Evolutionary conservation across 257 asterid genomes (phyloP).

Genomic region (Nicotiana obtusifolia): DNA sequence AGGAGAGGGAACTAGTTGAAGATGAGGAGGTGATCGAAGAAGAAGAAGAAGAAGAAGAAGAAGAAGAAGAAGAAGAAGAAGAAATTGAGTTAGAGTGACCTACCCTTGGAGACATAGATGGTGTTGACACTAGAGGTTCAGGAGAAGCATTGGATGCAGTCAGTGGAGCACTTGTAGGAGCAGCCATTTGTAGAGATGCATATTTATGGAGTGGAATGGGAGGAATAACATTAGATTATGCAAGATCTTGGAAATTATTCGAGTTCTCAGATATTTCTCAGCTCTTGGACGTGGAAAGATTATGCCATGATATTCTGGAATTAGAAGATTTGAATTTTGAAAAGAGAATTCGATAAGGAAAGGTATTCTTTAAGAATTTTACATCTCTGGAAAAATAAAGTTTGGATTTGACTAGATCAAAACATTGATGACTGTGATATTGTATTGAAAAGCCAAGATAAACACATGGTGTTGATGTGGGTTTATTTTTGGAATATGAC

Average conservation of each 20-base stretch:
- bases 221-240: not conserved
- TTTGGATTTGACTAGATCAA: not conserved
- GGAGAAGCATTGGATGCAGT: not conserved
- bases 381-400: not conserved
- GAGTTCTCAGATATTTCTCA: not conserved
- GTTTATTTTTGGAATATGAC: not conserved
- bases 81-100: not conserved
- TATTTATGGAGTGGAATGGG: not conserved
- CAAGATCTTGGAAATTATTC: too few relatives aligned
- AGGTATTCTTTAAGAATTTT: not conserved
- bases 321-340: not conserved
- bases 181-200: not conserved
- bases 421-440: not conserved
- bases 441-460: not conserved
- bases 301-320: not conserved
- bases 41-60: not conserved
- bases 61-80: not conserved
- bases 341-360: not conserved
- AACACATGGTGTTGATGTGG: not conserved
- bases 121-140: not conserved
- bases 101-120: not conserved
- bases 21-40: not conserved
- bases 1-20: not conserved
- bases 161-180: too few relatives aligned
- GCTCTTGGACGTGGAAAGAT: not conserved